Evolutionary conservation across 805 yeast species (phyloP), one percentile per base, ranked within the genome.

Genomic region (Candida orba): DNA sequence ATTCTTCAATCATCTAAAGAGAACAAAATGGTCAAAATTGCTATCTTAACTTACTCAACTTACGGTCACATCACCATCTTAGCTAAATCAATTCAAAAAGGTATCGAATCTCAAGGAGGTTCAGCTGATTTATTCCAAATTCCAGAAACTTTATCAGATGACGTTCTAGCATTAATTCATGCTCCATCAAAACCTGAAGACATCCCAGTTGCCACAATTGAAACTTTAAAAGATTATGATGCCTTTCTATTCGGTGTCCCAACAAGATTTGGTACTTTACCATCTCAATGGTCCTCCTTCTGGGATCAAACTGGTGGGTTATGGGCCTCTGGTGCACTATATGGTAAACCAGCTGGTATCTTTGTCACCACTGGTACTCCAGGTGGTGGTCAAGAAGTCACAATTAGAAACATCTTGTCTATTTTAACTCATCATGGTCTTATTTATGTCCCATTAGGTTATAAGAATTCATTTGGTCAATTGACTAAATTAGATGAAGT

Each of bases 341-440:
- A 70, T 54, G 93, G 90, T 52, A 85, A 85, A 67, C 76, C 79
- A 46, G 88, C 79, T 15, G 90, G 89, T 49, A 53, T 82, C 37
- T 84, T 84, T 56, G 76, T 79, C 37, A 72, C 84, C 42, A 81
- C 91, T 5, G 87, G 85, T 47, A 68, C 82, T 31, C 77, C 74
- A 52, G 88, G 88, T 50, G 88, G 88, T 53, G 93, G 95, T 47
- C 88, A 80, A 64, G 95, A 86, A 63, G 65, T 68, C 36, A 84
- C 95, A n/a, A 68, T 73, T 15, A 70, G 75, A 53, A 77, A 69
- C 60, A 62, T 80, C 6, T 49, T 86, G 51, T 72, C 82, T 35
- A 74, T 77, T 30, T 66, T 81, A 53, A 73, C 71, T 39, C 95
- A 86, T 60, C 93, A 85, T 54, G 95, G 95, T 53, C 69, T 85